These are phyloP conservation scores for Aspergillus eucalypticola DNA, from an alignment of 2,329 filamentous ascomycete genomes.

Conservation along the genomic window DNA sequence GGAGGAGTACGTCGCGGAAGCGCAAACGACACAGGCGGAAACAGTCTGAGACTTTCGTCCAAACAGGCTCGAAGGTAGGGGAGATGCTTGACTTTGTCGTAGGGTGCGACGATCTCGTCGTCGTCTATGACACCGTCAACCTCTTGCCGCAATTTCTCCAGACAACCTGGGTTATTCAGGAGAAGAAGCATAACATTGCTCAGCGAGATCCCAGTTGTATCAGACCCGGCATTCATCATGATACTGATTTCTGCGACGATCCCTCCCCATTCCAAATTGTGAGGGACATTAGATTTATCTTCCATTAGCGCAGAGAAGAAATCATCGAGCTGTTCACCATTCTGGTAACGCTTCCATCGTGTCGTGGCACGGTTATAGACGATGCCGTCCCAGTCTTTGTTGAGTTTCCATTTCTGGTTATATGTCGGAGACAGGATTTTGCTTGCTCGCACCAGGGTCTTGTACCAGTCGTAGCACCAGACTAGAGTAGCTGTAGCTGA, in stretches of 20 bases:
- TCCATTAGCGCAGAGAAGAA: constrained; percentile 58
- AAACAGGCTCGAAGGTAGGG: constrained; percentile 53
- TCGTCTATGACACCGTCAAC: constrained; percentile 44
- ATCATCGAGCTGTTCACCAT: constrained; percentile 56
- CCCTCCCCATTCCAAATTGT: constrained; percentile 57
- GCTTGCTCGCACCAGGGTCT: constrained; percentile 17
- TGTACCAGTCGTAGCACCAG: constrained; percentile 27
- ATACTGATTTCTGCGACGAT: constrained; percentile 54
- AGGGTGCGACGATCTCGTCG: constrained; percentile 47
- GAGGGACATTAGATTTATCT: constrained; percentile 41
- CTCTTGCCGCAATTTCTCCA: constrained; percentile 45
- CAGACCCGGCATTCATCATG: constrained; percentile 49
- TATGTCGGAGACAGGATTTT: constrained; percentile 23
- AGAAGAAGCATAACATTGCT: constrained; percentile 54
- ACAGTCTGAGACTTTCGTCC: constrained; percentile 51
- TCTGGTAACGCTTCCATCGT: constrained; percentile 23
- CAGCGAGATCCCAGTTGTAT: constrained; percentile 54
- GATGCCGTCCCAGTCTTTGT: constrained; percentile 23
- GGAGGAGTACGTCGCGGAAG: constrained; percentile 47
- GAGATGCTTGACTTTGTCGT: constrained; percentile 51
- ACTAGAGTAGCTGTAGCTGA: constrained; percentile 21
- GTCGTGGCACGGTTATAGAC: constrained; percentile 23
- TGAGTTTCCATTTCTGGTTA: constrained; percentile 20
- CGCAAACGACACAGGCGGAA: constrained; percentile 43
- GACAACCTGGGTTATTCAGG: constrained; percentile 45